Evolutionary conservation across 768 basidiomycete genomes (phyloP), one percentile per base, ranked within the genome.

Genomic region (Phylloporus scabripes): DNA sequence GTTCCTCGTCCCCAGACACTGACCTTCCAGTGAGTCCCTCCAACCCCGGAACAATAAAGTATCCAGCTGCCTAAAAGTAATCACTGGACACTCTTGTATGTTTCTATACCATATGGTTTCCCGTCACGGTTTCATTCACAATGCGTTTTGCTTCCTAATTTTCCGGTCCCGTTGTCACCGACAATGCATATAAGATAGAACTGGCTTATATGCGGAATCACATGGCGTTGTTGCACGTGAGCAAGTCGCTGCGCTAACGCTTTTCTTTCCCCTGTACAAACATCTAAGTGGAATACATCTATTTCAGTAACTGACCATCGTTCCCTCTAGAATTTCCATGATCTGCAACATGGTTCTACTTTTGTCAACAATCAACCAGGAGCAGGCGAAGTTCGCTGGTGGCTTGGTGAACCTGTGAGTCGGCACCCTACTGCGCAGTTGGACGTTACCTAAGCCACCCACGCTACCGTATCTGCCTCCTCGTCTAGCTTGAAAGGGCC

Each of bases 21-120:
- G 54, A 94, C 92, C 4, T 94, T 92, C 61, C 92, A 91, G 80
- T 89, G 62, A 74, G 87, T 75, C 17, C 43, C 34, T 15, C 20
- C 8, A 24, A 26, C 32, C 6, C 48, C 50, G 4, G 29, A 36
- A 1, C 7, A 1, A 29, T 23, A 33, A 50, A 37, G 11, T 15
- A 33, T 21, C 40, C 17, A 20, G 20, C 20, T 40, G 18, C 23
- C 32, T 37, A 0, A 29, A 52, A 91, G 86, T 9, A 93, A 94
- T 61, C 91, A 94, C 63, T 95, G 91, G 92, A 70, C 83, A 1
- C 64, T 94, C 45, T 82, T 94, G 87, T 89, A 61, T 36, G 60
- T 18, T 23, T n/a, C n/a, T n/a, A n/a, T n/a, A n/a, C n/a, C n/a
- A n/a, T n/a, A n/a, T n/a, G n/a, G n/a, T n/a, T n/a, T n/a, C n/a